These are phyloP conservation scores for Arachnomyces sp. DNA, from an alignment of 2,329 filamentous ascomycete genomes.

Conservation along the genomic window DNA sequence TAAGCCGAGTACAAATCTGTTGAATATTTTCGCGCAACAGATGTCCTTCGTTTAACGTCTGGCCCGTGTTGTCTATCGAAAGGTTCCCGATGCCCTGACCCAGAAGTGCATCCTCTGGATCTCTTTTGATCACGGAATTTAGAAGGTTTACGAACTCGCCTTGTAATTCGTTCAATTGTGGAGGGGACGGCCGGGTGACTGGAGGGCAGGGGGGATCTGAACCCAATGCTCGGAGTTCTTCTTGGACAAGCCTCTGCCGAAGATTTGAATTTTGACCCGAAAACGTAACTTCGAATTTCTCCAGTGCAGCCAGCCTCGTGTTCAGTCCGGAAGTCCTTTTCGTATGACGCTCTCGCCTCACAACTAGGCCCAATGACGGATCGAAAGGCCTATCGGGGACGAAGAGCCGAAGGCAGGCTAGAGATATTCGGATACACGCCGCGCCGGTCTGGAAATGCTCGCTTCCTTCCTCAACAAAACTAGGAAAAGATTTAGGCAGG, in stretches of 20 bases:
- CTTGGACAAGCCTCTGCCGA: constrained; percentile 55
- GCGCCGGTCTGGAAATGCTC: constrained; percentile 40
- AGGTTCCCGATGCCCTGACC: constrained; percentile 14
- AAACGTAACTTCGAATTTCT: constrained; percentile 58
- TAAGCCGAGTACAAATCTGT: constrained; percentile 64
- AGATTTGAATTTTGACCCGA: constrained; percentile 62
- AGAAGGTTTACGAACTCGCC: constrained; percentile 75
- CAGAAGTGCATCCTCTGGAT: constrained; percentile 23
- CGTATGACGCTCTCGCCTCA: constrained; percentile 56
- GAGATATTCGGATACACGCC: constrained; percentile 69
- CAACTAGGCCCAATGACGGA: constrained; percentile 55
- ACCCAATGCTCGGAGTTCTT: constrained; percentile 58
- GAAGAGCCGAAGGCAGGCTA: constrained; percentile 69
- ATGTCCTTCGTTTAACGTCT: constrained; percentile 25
- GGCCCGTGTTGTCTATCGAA: background rate
- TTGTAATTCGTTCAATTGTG: constrained; percentile 65
- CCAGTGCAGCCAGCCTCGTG: constrained; percentile 53
- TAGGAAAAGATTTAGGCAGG: constrained; percentile 18
- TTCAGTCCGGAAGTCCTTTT: constrained; percentile 51
- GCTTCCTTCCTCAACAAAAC: constrained; percentile 13
- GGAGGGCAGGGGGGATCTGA: constrained; percentile 57
- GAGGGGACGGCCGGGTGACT: constrained; percentile 63
- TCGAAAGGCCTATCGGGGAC: constrained; percentile 83
- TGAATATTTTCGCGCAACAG: constrained; percentile 51
- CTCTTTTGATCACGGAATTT: constrained; percentile 50